A percentile compares a stretch with the other conserved stretches of the same genome.
These are phyloP conservation scores for Xylaria sp. DNA, from an alignment of 2,329 filamentous ascomycete genomes.

Conservation along the genomic window DNA sequence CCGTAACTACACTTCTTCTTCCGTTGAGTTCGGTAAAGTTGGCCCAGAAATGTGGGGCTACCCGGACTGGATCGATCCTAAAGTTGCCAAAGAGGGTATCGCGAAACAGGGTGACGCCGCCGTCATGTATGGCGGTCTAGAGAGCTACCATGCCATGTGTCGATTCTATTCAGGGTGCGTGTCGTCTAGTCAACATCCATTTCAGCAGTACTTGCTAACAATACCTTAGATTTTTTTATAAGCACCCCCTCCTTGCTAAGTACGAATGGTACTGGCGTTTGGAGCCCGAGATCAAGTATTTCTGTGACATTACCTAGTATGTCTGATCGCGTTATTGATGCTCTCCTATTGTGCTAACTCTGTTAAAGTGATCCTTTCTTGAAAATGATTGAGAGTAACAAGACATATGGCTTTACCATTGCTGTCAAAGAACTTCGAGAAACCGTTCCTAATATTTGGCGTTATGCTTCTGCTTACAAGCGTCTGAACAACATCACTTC, in stretches of 20 bases:
- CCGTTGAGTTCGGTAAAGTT: slow-evolving; percentile 95
- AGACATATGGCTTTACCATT: slow-evolving; percentile 99
- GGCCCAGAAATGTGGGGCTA: slow-evolving; percentile 93
- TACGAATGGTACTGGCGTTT: slow-evolving; percentile 99
- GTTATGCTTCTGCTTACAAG: slow-evolving; percentile 98
- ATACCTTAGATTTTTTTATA: slow-evolving; percentile 85
- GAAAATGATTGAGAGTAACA: slow-evolving; percentile 92
- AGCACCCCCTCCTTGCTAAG: slow-evolving; percentile 92
- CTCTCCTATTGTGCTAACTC: slow-evolving; percentile 39
- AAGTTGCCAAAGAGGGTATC: slow-evolving; percentile 95
- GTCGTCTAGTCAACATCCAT: background rate
- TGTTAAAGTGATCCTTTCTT: slow-evolving; percentile 84
- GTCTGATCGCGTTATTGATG: slow-evolving; percentile 47
- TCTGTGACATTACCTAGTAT: slow-evolving; percentile 99
- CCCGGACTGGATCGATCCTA: slow-evolving; percentile 94
- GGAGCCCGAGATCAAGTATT: slow-evolving; percentile 99
- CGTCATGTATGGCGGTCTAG: slow-evolving; percentile 99
- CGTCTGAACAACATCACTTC: slow-evolving; percentile 89
- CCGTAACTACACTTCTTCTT: slow-evolving; percentile 86
- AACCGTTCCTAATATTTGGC: slow-evolving; percentile 98
- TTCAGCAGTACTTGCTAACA: slow-evolving; percentile 15
- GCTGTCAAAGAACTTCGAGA: slow-evolving; percentile 98
- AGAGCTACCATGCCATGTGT: slow-evolving; percentile 99
- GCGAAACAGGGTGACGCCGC: slow-evolving; percentile 95
- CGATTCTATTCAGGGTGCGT: slow-evolving; percentile 96